Evolutionary conservation across 1,284 basidiomycete species (phyloP).

Genomic region (Ganoderma meredithae): DNA sequence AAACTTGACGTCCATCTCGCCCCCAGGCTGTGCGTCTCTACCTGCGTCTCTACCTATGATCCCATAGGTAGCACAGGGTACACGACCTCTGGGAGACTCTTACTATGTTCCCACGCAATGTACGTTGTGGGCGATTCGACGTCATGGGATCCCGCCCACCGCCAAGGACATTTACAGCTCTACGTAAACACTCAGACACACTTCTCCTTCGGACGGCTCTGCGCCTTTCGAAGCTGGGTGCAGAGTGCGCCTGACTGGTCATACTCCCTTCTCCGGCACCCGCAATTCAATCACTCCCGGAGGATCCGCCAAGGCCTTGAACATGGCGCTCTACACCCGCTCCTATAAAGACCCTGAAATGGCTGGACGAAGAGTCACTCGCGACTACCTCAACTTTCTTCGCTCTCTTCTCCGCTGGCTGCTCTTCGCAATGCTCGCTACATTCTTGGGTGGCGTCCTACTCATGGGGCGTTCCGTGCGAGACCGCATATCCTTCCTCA

Average conservation of each 20-base stretch:
- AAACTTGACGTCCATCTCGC: too few relatives aligned
- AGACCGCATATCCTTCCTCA: constrained; percentile 10
- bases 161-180: neutral
- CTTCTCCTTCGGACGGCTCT: constrained; percentile 1
- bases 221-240: constrained; percentile 2
- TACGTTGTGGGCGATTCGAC: neutral
- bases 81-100: neutral
- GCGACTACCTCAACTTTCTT: constrained; percentile 13
- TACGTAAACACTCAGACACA: constrained; percentile 7
- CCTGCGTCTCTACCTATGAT: neutral
- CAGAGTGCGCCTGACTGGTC: constrained; percentile 17
- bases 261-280: constrained; percentile 2
- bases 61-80: neutral
- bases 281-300: neutral
- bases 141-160: constrained; percentile 11
- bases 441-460: constrained; percentile 21
- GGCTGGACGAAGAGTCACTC: neutral
- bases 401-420: constrained; percentile 19
- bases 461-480: constrained; percentile 17
- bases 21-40: too few relatives aligned
- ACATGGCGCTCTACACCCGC: constrained; percentile 19
- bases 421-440: constrained; percentile 27
- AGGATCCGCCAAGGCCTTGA: constrained; percentile 8
- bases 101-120: constrained; percentile 1
- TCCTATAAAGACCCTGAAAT: constrained; percentile 22